Percentiles rank a stretch among this genome's conserved stretches.
These are phyloP conservation scores for Plasmodium billcollinsi DNA, from an alignment of 169 alveolate genomes.

Conservation along the genomic window DNA sequence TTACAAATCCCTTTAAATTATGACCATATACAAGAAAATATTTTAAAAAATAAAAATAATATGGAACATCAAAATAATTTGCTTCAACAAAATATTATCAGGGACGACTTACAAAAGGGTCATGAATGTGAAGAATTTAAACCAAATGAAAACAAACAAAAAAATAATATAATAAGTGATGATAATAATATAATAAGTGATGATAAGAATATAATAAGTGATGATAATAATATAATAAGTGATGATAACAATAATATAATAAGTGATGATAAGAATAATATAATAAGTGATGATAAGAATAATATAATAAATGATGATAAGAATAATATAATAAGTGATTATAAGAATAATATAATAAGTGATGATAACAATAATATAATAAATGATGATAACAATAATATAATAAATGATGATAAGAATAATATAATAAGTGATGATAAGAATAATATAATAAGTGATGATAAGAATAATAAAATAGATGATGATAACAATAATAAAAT, in stretches of 20 bases:
- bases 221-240: conserved; percentile 1
- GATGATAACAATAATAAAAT: background rate
- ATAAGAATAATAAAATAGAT: background rate
- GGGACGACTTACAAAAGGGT: background rate
- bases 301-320: background rate
- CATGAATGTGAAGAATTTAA: background rate
- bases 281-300: background rate
- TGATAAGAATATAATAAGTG: background rate
- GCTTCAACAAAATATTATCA: background rate
- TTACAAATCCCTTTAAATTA: too few species aligned
- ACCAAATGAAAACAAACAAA: background rate
- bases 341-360: background rate
- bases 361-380: background rate
- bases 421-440: background rate
- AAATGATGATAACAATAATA: background rate
- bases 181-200: background rate
- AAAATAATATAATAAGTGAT: conserved; percentile 5
- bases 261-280: background rate
- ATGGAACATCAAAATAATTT: too few species aligned
- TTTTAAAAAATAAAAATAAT: too few species aligned
- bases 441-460: background rate
- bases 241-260: background rate
- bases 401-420: background rate
- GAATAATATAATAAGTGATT: background rate
- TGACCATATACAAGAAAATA: too few species aligned